Evolutionary conservation across 2,329 filamentous ascomycete species (phyloP).

Genomic region (Botrytis tulipae): DNA sequence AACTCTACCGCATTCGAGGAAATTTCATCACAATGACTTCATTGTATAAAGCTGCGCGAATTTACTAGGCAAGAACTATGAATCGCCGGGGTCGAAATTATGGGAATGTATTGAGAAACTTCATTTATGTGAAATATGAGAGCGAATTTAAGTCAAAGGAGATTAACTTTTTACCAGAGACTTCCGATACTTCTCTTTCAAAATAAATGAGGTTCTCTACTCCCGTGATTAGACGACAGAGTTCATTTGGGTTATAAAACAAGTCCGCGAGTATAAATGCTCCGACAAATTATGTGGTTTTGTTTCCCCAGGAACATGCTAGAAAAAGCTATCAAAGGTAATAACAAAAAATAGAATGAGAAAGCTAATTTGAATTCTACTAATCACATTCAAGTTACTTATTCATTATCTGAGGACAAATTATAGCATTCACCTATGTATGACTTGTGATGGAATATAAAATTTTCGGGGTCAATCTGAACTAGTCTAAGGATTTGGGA

Average conservation of each 20-base stretch:
- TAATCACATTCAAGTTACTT: neutral
- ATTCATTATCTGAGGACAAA: neutral
- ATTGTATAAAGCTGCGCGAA: fast-evolving
- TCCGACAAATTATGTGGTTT: fast-evolving
- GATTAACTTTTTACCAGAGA: neutral
- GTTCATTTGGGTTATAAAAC: neutral
- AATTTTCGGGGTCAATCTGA: too few species aligned
- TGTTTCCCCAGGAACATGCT: fast-evolving
- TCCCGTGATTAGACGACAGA: neutral
- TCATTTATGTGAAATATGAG: fast-evolving
- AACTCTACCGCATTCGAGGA: neutral
- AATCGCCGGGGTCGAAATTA: too few species aligned
- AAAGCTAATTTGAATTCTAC: fast-evolving
- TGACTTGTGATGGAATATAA: neutral
- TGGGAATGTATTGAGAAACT: fast-evolving
- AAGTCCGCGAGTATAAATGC: fast-evolving
- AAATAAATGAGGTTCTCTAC: fast-evolving
- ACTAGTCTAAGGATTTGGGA: too few species aligned
- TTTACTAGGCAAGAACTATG: fast-evolving
- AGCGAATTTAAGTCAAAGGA: neutral
- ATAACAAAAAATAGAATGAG: fast-evolving
- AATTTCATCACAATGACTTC: neutral
- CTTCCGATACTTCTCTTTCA: too few species aligned
- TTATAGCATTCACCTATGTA: fast-evolving
- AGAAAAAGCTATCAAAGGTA: fast-evolving